Conservation (phyloP, 768 basidiomycete genomes). For the Lyophyllum semitale region DNA sequence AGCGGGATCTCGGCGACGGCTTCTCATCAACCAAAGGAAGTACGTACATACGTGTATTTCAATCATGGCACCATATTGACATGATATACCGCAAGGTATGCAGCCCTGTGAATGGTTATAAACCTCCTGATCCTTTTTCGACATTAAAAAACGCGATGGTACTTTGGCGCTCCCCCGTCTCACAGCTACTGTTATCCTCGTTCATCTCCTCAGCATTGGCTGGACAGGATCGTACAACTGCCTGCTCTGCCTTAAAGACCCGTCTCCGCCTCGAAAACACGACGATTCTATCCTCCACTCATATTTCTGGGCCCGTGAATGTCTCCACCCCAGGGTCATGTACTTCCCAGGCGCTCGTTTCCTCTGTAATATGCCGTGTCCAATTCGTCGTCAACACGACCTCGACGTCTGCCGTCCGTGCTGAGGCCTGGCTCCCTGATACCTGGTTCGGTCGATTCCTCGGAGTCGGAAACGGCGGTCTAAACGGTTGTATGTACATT, state of each 20-base stretch:
- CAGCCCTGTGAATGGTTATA: too few species aligned
- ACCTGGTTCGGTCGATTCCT: conserved; percentile 1
- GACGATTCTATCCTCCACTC: neutral
- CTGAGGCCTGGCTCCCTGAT: neutral
- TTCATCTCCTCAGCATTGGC: too few species aligned
- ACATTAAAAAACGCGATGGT: too few species aligned
- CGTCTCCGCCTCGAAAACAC: neutral
- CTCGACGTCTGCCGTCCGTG: neutral
- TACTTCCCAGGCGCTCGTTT: neutral
- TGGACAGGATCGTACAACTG: neutral
- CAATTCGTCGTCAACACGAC: conserved; percentile 1
- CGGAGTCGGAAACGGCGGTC: neutral
- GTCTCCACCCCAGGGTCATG: neutral
- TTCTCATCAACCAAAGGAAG: too few species aligned
- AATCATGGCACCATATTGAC: too few species aligned
- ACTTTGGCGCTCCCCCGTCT: too few species aligned
- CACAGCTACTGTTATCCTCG: too few species aligned
- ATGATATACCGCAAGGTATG: too few species aligned
- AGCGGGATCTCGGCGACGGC: too few species aligned
- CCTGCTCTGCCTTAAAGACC: neutral
- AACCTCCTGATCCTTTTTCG: too few species aligned
- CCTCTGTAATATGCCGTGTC: neutral
- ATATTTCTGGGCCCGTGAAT: neutral
- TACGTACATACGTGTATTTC: too few species aligned
- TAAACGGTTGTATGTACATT: neutral